Conservation (phyloP, 345 rosid species). For the Abelmoschus esculentus region DNA sequence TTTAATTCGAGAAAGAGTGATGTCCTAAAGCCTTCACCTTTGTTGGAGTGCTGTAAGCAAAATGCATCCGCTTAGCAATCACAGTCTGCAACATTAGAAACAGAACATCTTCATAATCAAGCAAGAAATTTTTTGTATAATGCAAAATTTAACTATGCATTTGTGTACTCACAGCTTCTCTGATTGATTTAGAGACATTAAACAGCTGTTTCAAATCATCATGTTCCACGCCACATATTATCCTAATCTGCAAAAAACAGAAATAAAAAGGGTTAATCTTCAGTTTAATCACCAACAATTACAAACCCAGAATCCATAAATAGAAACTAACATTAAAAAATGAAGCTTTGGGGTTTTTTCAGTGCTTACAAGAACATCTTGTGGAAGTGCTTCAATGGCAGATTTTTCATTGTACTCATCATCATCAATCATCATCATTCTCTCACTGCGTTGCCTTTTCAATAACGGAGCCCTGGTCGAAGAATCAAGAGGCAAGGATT, state of each 20-base stretch:
- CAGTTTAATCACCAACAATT: not conserved
- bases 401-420: conserved; percentile 22
- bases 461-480: conserved; percentile 19
- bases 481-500: conserved; percentile 23
- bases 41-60: conserved; percentile 57
- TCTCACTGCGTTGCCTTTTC: conserved; percentile 50
- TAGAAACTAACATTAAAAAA: not conserved
- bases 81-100: conserved; percentile 34
- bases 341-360: not conserved
- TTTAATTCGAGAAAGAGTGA: conserved; percentile 23
- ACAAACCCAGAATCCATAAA: conserved; percentile 1
- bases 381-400: conserved; percentile 59
- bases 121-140: not conserved
- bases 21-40: conserved; percentile 41
- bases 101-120: not conserved
- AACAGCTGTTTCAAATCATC: conserved; percentile 61
- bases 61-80: conserved; percentile 50
- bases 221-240: conserved; percentile 62
- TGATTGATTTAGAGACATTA: conserved; percentile 56
- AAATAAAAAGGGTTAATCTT: not conserved
- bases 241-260: conserved; percentile 37
- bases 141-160: not conserved
- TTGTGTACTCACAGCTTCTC: conserved; percentile 58
- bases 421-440: not conserved
- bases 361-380: conserved; percentile 58